Percentiles rank a stretch among this genome's conserved stretches.
Evolutionary conservation across 2,329 filamentous ascomycete genomes (phyloP).

Genomic region (Phialophora verrucosa): DNA sequence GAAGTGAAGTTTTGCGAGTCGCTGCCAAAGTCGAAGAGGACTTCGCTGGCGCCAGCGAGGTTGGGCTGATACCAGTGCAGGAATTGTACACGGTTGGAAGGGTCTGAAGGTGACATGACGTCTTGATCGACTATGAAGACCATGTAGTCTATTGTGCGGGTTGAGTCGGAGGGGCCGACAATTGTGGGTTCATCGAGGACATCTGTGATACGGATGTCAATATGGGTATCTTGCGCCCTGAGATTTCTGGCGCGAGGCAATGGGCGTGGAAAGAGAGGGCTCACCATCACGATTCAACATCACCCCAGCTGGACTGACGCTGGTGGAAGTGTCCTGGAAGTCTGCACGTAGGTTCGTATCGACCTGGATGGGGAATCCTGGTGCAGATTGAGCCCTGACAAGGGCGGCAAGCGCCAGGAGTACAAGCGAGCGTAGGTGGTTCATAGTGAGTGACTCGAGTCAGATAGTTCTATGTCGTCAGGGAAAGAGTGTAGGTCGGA

Average conservation of each 20-base stretch:
- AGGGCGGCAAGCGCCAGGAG: constrained; percentile 16
- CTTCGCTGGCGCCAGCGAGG: constrained; percentile 29
- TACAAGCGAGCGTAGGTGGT: constrained; percentile 2
- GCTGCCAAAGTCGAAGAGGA: constrained; percentile 25
- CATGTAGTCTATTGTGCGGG: constrained; percentile 31
- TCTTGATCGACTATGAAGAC: constrained; percentile 37
- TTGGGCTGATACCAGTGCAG: constrained; percentile 35
- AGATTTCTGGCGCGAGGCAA: too few relatives aligned
- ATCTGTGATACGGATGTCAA: constrained; percentile 17
- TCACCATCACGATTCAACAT: constrained; percentile 28
- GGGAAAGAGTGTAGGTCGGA: not conserved
- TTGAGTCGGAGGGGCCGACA: constrained; percentile 33
- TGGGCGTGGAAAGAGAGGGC: not conserved
- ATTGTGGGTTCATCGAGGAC: constrained; percentile 31
- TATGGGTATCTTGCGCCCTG: not conserved
- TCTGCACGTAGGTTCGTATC: constrained; percentile 22
- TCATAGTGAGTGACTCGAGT: constrained; percentile 12
- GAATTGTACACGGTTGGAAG: constrained; percentile 21
- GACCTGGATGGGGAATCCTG: constrained; percentile 31
- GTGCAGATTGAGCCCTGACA: constrained; percentile 28
- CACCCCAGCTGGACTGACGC: constrained; percentile 25
- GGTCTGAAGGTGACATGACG: constrained; percentile 17
- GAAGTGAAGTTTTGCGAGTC: constrained; percentile 23
- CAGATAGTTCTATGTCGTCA: not conserved
- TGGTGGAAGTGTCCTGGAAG: constrained; percentile 24